Percentiles rank a stretch among this genome's conserved stretches.
Conservation (phyloP, 306 rosid species). For the Malus sieversii region DNA sequence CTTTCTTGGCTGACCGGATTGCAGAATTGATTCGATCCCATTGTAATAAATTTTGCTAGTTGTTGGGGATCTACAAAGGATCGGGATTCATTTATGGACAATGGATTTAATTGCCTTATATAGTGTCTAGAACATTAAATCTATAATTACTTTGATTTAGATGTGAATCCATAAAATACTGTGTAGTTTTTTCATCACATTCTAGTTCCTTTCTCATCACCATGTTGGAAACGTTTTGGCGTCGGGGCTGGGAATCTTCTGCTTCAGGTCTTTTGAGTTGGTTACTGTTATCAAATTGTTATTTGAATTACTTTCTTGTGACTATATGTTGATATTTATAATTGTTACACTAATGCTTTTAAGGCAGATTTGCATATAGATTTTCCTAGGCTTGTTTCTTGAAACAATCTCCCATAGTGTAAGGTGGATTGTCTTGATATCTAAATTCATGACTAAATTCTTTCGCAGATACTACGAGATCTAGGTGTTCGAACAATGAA, state of each 20-base stretch:
- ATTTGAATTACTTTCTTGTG: neutral
- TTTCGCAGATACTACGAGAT: slow-evolving; percentile 39
- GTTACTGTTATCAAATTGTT: neutral
- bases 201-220: neutral
- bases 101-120: too few relatives aligned
- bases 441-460: neutral
- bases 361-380: neutral
- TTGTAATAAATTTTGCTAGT: too few relatives aligned
- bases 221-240: neutral
- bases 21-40: too few relatives aligned
- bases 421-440: neutral
- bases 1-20: too few relatives aligned
- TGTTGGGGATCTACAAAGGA: too few relatives aligned
- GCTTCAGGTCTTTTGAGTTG: neutral
- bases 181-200: neutral
- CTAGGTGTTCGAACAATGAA: slow-evolving; percentile 38
- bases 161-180: neutral
- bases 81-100: too few relatives aligned
- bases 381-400: neutral
- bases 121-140: too few relatives aligned
- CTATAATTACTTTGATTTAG: too few relatives aligned
- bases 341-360: neutral
- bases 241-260: neutral
- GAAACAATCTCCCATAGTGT: neutral
- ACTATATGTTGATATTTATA: too few relatives aligned